Percentiles rank a stretch among this genome's conserved stretches.
phyloP scores from a whole-genome alignment of 306 rosid species.

The Urtica urens region DNA sequence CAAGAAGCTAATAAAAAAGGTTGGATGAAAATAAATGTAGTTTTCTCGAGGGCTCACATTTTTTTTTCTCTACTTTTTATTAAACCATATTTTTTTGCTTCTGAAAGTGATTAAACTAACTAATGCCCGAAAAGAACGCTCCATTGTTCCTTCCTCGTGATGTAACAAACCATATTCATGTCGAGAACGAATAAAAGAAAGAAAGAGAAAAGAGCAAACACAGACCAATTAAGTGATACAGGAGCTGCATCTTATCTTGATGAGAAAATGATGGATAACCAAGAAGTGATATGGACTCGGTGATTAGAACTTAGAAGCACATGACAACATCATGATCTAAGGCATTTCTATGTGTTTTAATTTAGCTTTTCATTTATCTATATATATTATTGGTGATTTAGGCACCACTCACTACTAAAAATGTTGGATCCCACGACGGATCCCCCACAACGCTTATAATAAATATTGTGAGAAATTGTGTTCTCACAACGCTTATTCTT shows the following conservation, averaged over 20 bases:
- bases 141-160: slow-evolving; percentile 10
- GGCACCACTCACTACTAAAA: no score
- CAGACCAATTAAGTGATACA: background rate
- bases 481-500: no score
- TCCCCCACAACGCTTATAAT: no score
- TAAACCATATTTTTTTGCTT: background rate
- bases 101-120: background rate
- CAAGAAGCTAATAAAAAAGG: slow-evolving; percentile 16
- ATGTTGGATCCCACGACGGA: no score
- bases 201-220: background rate
- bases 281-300: slow-evolving; percentile 13
- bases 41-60: slow-evolving; percentile 2
- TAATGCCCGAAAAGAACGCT: slow-evolving; percentile 10
- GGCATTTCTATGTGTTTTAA: slow-evolving; percentile 11
- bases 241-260: slow-evolving; percentile 16
- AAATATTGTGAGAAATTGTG: no score
- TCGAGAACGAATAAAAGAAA: background rate
- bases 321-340: slow-evolving; percentile 33
- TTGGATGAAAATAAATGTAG: slow-evolving; percentile 4
- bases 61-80: background rate
- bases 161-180: slow-evolving; percentile 1
- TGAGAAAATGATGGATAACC: slow-evolving; percentile 22
- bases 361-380: no score
- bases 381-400: no score
- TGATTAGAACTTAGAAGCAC: slow-evolving; percentile 19